These are phyloP conservation scores for Pseudognaphalium luteoalbum DNA, from an alignment of 129 eudicot genomes.

Conservation along the genomic window DNA sequence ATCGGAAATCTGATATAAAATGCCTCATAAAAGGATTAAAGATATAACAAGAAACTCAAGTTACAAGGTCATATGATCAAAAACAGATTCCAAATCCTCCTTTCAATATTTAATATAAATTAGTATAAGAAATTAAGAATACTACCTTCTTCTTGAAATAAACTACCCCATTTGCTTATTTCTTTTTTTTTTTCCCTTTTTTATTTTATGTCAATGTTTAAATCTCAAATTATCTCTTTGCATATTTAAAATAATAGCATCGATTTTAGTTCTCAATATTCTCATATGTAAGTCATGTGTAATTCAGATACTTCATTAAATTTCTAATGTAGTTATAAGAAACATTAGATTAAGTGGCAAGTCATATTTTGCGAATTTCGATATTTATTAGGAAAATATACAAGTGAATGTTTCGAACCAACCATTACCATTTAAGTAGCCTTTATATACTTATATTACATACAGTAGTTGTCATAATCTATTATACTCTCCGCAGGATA, in stretches of 20 bases:
- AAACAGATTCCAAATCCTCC: neutral
- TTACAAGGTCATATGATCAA: conserved; percentile 18
- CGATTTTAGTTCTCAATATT: conserved; percentile 1
- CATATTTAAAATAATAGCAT: neutral
- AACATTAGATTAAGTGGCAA: neutral
- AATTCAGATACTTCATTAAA: neutral
- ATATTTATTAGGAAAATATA: too few species aligned
- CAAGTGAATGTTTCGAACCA: too few species aligned
- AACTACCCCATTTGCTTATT: neutral
- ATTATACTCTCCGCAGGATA: neutral
- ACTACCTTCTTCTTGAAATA: conserved; percentile 25
- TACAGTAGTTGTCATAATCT: neutral
- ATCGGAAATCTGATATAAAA: neutral
- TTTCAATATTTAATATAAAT: neutral
- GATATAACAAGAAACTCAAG: conserved; percentile 11
- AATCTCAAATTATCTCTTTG: conserved; percentile 1
- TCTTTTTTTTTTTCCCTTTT: neutral
- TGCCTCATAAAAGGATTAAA: conserved; percentile 15
- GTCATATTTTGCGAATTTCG: too few species aligned
- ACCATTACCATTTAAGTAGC: neutral
- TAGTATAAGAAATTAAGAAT: neutral
- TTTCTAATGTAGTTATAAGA: neutral
- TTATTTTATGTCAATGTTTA: conserved; percentile 3
- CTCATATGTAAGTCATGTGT: neutral
- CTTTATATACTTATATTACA: neutral